A percentile compares a stretch with the other conserved stretches of the same genome.
phyloP scores from a whole-genome alignment of 305 asterid genomes.

The Fraxinus sp. region DNA sequence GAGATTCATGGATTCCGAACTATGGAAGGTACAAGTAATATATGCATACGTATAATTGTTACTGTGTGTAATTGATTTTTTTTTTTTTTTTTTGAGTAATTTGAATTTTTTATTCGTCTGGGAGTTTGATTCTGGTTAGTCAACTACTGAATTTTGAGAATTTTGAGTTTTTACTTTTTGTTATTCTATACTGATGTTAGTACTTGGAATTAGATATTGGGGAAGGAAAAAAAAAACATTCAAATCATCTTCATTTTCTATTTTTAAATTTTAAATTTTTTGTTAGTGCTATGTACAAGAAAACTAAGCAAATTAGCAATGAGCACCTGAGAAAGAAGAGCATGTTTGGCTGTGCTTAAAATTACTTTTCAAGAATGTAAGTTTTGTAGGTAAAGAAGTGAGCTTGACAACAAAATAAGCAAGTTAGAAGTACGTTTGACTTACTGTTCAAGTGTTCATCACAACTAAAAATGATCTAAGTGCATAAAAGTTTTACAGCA shows the following conservation, averaged over 20 bases:
- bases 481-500: neutral
- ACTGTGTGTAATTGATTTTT: neutral
- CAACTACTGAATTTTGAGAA: conserved; percentile 17
- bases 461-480: neutral
- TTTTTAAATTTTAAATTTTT: neutral
- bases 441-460: neutral
- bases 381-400: neutral
- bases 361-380: neutral
- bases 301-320: neutral
- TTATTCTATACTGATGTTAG: neutral
- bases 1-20: conserved; percentile 67
- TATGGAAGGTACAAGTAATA: conserved; percentile 41
- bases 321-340: neutral
- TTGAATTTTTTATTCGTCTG: conserved; percentile 3
- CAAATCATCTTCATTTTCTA: neutral
- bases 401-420: neutral
- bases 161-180: neutral
- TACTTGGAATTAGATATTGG: neutral
- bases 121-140: conserved; percentile 15
- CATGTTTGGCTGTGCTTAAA: neutral
- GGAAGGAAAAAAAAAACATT: neutral
- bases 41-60: conserved; percentile 8
- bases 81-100: neutral
- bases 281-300: neutral
- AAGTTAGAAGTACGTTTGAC: neutral